Conservation (phyloP, 768 basidiomycete genomes). For the Brasilioporus rufonigricans region DNA sequence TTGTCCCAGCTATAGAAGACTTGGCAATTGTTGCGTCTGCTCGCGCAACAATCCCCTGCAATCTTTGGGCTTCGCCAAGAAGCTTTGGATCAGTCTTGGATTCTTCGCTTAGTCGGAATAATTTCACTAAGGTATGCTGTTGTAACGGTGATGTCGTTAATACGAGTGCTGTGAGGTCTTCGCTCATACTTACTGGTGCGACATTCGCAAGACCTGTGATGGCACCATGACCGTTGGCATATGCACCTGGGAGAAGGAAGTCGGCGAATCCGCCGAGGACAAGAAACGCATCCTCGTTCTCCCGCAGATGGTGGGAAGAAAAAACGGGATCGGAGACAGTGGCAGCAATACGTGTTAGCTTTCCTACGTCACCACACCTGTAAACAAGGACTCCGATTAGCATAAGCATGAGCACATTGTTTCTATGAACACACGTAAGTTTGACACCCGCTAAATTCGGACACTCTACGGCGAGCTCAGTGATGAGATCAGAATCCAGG, state of each 20-base stretch:
- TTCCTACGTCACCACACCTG: slow-evolving; percentile 90
- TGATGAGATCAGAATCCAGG: slow-evolving; percentile 84
- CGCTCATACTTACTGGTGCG: slow-evolving; percentile 54
- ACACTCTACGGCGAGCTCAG: slow-evolving; percentile 71
- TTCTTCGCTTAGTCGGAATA: slow-evolving; percentile 61
- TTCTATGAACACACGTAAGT: slow-evolving; percentile 61
- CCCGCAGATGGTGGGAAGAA: slow-evolving; percentile 59
- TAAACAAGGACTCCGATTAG: slow-evolving; percentile 16
- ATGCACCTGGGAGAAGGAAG: slow-evolving; percentile 72
- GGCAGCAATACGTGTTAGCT: slow-evolving; percentile 80
- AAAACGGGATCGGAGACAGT: slow-evolving; percentile 59
- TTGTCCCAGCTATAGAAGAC: slow-evolving; percentile 78
- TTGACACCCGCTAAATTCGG: slow-evolving; percentile 86
- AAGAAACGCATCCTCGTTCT: slow-evolving; percentile 65
- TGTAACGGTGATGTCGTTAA: slow-evolving; percentile 2
- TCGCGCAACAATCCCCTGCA: slow-evolving; percentile 80
- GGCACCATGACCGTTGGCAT: slow-evolving; percentile 78
- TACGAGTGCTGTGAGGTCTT: neutral
- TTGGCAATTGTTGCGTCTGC: slow-evolving; percentile 81
- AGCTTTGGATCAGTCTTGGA: slow-evolving; percentile 53
- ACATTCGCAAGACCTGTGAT: slow-evolving; percentile 89
- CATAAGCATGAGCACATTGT: neutral
- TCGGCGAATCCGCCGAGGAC: slow-evolving; percentile 86
- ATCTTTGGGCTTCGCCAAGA: slow-evolving; percentile 63
- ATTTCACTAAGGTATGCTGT: slow-evolving; percentile 56